A percentile compares a stretch with the other conserved stretches of the same genome.
Conservation (phyloP, 129 eudicot genomes). For the Artemisia argyi region DNA sequence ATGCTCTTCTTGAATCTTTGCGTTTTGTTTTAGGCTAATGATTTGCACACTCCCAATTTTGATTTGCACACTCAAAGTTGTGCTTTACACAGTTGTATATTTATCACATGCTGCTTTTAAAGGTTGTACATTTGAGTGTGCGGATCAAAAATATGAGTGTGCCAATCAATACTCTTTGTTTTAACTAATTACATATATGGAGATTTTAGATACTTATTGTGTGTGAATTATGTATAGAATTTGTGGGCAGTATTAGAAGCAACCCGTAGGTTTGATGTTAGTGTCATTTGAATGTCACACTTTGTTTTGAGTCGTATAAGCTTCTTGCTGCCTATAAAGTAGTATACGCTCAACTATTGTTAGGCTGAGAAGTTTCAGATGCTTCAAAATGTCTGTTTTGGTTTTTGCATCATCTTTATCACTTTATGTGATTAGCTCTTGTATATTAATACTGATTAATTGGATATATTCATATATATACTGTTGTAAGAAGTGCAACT, state of each 20-base stretch:
- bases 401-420: constrained; percentile 2
- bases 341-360: constrained; percentile 1
- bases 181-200: not conserved
- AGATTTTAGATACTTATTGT: constrained; percentile 4
- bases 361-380: not conserved
- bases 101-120: too few relatives aligned
- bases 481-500: constrained; percentile 4
- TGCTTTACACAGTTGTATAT: too few relatives aligned
- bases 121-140: too few relatives aligned
- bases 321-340: constrained; percentile 1
- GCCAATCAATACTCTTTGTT: too few relatives aligned
- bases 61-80: too few relatives aligned
- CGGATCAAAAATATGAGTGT: too few relatives aligned
- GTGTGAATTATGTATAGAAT: constrained; percentile 7
- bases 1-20: constrained; percentile 32
- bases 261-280: not conserved
- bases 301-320: not conserved
- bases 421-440: not conserved
- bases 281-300: constrained; percentile 5
- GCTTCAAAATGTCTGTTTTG: not conserved
- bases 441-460: too few relatives aligned
- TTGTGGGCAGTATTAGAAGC: constrained; percentile 11
- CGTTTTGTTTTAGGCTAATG: too few relatives aligned
- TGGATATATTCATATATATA: not conserved
- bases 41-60: too few relatives aligned